Percentiles rank a stretch among this genome's conserved stretches.
phyloP scores from a whole-genome alignment of 495 filamentous ascomycete genomes.

The Amniculicola lignicola region DNA sequence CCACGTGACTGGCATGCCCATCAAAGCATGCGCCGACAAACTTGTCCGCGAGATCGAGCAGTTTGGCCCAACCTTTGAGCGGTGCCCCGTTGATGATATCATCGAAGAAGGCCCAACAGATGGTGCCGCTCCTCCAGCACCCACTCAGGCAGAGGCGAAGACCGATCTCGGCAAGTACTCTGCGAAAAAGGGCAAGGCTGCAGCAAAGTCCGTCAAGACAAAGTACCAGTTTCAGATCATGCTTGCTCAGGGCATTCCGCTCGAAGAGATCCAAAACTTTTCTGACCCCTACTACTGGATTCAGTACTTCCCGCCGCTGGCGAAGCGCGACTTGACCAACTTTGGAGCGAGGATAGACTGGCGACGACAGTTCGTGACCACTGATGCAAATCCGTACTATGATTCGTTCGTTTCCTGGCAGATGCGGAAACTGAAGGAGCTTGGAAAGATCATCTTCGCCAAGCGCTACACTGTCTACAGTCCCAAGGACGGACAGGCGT shows the following conservation, averaged over 20 bases:
- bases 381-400: constrained; percentile 95
- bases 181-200: constrained; percentile 91
- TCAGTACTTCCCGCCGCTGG: constrained; percentile 77
- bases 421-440: constrained; percentile 86
- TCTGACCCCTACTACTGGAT: constrained; percentile 87
- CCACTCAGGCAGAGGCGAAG: constrained; percentile 57
- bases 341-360: constrained; percentile 88
- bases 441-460: constrained; percentile 91
- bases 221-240: constrained; percentile 91
- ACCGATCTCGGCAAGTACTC: constrained; percentile 88
- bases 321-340: constrained; percentile 71
- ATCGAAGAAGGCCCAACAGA: constrained; percentile 50
- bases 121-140: constrained; percentile 44
- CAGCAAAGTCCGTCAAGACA: constrained; percentile 83
- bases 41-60: constrained; percentile 80
- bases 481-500: constrained; percentile 94
- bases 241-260: constrained; percentile 77
- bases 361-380: constrained; percentile 88
- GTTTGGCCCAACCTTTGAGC: constrained; percentile 85
- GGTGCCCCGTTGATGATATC: constrained; percentile 48
- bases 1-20: constrained; percentile 97
- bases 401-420: constrained; percentile 97
- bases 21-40: constrained; percentile 97
- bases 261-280: constrained; percentile 85
- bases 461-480: constrained; percentile 94